These are phyloP conservation scores for Wickerhamiella hasegawae DNA, from an alignment of 805 yeast species.

Conservation along the genomic window DNA sequence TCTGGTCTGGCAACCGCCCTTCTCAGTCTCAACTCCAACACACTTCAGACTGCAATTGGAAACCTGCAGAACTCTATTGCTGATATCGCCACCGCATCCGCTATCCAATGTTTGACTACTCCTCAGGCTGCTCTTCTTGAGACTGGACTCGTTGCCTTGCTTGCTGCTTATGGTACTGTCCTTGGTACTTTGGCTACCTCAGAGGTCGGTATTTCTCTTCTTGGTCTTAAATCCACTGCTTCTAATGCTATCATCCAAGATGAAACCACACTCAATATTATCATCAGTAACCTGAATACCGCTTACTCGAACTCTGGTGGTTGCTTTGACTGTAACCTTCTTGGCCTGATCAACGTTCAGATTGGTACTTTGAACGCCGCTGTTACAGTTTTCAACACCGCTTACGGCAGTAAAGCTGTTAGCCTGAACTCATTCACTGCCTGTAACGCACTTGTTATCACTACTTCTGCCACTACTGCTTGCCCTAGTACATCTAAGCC, in stretches of 20 bases:
- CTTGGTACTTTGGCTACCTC: not conserved
- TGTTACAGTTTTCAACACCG: not conserved
- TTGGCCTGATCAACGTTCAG: not conserved
- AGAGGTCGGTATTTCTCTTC: not conserved
- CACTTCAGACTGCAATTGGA: not conserved
- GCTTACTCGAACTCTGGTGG: not conserved
- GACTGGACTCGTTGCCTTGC: not conserved
- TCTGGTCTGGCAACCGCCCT: not conserved
- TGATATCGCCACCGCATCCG: not conserved
- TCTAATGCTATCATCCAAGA: not conserved
- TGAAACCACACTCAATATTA: not conserved
- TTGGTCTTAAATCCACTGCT: not conserved
- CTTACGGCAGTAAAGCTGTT: not conserved
- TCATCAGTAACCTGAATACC: not conserved
- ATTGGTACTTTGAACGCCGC: not conserved
- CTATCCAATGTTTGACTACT: not conserved
- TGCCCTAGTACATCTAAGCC: not conserved
- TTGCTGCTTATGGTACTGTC: not conserved
- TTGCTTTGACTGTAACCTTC: not conserved
- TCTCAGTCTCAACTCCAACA: not conserved
- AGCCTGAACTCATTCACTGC: not conserved
- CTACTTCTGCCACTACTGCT: not conserved
- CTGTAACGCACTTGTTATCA: not conserved
- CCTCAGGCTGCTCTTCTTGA: not conserved
- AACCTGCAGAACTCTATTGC: not conserved